Evolutionary conservation across 139 green algal genomes (phyloP), one percentile per base, ranked within the genome.

Genomic region (Chlamydomonas urium): DNA sequence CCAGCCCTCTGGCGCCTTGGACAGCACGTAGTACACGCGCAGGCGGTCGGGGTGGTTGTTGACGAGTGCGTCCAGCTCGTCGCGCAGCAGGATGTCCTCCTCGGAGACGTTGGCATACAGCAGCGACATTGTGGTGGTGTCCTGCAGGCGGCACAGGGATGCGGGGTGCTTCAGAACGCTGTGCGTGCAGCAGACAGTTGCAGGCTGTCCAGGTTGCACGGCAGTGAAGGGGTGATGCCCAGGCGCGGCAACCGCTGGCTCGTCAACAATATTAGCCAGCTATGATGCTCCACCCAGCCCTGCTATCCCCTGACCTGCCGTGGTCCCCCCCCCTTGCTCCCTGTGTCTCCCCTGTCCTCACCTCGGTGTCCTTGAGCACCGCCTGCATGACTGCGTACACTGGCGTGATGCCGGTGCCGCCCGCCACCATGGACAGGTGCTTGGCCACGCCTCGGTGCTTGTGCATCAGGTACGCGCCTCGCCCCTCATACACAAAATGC

Each of bases 81-180:
- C 79, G 2, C 82, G 58, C 71, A 99, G 83, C 58, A 99, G 80
- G 65, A 99, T 98, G 85, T 99, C 95, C n/a, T 92, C 86, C 58
- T 90, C 83, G 1, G 73, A 90, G 76, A 92, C 85, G 81, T 99
- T 99, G 75, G 92, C 94, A 66, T 91, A 99, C 53, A 99, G 45
- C n/a, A 99, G 87, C 47, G 62, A 77, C 17, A 98, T 78, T 78
- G 87, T 66, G 0, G 92, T 99, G 31, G 58, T 66, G 79, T 98
- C 94, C 37, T 90, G n/a, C n/a, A n/a, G n/a, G n/a, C n/a, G n/a
- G n/a, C n/a, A n/a, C n/a, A n/a, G n/a, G n/a, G n/a, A n/a, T n/a
- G n/a, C n/a, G n/a, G n/a, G n/a, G n/a, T n/a, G n/a, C n/a, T n/a
- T n/a, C n/a, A n/a, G n/a, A n/a, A n/a, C n/a, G n/a, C n/a, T n/a